A percentile compares a stretch with the other conserved stretches of the same genome.
These are phyloP conservation scores for Uronychia setigera DNA, from an alignment of 73 alveolate genomes.

Conservation along the genomic window DNA sequence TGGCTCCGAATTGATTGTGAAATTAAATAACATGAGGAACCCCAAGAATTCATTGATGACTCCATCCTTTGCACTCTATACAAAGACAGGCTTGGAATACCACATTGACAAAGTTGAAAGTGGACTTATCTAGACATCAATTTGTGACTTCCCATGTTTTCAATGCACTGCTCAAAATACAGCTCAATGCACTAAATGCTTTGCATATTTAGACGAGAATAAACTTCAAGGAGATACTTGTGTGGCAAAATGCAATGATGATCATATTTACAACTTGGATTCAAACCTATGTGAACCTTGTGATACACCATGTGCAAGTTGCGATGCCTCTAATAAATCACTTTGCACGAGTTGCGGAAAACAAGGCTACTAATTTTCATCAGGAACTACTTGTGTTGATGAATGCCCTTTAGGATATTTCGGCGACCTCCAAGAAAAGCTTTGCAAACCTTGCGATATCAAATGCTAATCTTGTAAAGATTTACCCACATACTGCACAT, in stretches of 20 bases:
- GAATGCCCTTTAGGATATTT: conserved; percentile 40
- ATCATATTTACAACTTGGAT: conserved; percentile 6
- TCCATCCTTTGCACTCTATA: neutral
- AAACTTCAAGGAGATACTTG: conserved; percentile 58
- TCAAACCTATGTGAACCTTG: conserved; percentile 44
- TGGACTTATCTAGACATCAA: conserved; percentile 30
- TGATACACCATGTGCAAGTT: conserved; percentile 37
- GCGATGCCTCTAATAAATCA: conserved; percentile 8
- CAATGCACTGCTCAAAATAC: conserved; percentile 21
- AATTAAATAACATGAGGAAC: neutral
- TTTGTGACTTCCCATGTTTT: conserved; percentile 63
- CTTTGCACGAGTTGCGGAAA: conserved; percentile 52
- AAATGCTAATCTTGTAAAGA: conserved; percentile 35
- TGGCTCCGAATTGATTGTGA: neutral
- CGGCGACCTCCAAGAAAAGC: conserved; percentile 21
- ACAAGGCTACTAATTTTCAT: conserved; percentile 16
- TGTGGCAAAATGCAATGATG: conserved; percentile 43
- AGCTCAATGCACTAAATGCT: conserved; percentile 52
- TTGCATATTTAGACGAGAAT: neutral
- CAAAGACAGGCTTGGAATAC: neutral
- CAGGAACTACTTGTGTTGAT: conserved; percentile 24
- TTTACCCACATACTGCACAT: neutral
- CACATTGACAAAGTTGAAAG: conserved; percentile 30
- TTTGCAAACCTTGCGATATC: conserved; percentile 32
- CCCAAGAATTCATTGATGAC: neutral